phyloP scores from a whole-genome alignment of 306 rosid species.

The Trifolium dubium region DNA sequence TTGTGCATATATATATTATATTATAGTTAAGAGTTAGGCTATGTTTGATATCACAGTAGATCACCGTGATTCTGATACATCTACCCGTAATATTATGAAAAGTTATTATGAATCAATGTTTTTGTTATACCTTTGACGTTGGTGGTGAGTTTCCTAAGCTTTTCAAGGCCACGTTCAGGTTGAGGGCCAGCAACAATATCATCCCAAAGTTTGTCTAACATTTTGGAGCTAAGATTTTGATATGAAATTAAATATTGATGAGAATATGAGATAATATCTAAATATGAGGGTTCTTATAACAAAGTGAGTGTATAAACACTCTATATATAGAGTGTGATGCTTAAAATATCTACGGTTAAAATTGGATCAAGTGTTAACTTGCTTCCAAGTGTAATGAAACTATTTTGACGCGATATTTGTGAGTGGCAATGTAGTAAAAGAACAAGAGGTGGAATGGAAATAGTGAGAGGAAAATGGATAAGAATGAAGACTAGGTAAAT shows the following conservation, averaged over 20 bases:
- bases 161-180: constrained; percentile 84
- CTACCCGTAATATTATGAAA: too few species aligned
- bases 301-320: too few species aligned
- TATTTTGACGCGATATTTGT: background rate
- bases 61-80: too few species aligned
- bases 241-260: background rate
- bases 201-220: constrained; percentile 94
- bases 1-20: background rate
- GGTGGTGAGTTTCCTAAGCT: constrained; percentile 62
- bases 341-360: constrained; percentile 49
- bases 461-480: constrained; percentile 50
- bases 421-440: constrained; percentile 34
- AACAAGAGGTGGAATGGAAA: background rate
- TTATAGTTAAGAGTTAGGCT: too few species aligned
- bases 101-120: background rate
- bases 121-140: constrained; percentile 47
- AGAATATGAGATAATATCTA: background rate
- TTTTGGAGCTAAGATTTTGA: background rate
- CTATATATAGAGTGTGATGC: constrained; percentile 41
- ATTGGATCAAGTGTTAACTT: background rate
- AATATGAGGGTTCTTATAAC: background rate
- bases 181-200: constrained; percentile 84
- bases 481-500: constrained; percentile 54
- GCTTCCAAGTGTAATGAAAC: constrained; percentile 41
- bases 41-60: too few species aligned